Evolutionary conservation across 2,329 filamentous ascomycete species (phyloP).

Genomic region (Pestalotiopsis sp.): DNA sequence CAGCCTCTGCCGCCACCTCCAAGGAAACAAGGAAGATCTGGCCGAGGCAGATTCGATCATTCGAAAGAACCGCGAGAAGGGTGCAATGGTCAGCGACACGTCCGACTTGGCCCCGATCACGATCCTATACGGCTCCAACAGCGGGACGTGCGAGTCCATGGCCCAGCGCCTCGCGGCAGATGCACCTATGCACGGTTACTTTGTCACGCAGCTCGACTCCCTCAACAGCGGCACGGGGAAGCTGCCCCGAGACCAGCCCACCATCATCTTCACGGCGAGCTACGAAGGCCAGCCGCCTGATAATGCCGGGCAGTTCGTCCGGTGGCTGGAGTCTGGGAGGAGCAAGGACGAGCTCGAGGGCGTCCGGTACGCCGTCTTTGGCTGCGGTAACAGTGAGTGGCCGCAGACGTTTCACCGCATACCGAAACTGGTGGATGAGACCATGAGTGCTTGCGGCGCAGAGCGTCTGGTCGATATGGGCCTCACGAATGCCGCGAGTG

Average conservation of each 20-base stretch:
- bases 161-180: slow-evolving; percentile 64
- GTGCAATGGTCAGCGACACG: not conserved
- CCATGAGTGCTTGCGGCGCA: slow-evolving; percentile 49
- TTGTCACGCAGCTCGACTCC: slow-evolving; percentile 46
- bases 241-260: slow-evolving; percentile 61
- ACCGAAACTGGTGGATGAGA: slow-evolving; percentile 53
- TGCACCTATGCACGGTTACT: slow-evolving; percentile 62
- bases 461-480: slow-evolving; percentile 48
- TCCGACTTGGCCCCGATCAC: slow-evolving; percentile 40
- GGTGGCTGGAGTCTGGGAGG: slow-evolving; percentile 61
- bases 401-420: slow-evolving; percentile 57
- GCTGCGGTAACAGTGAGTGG: slow-evolving; percentile 60
- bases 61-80: slow-evolving; percentile 35
- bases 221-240: slow-evolving; percentile 65
- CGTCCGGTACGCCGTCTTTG: slow-evolving; percentile 70
- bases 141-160: slow-evolving; percentile 73
- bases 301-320: slow-evolving; percentile 69
- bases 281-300: slow-evolving; percentile 78
- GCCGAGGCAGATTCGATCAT: slow-evolving; percentile 2
- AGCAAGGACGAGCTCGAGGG: slow-evolving; percentile 52
- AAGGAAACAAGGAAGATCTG: slow-evolving; percentile 16
- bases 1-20: not conserved
- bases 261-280: slow-evolving; percentile 68
- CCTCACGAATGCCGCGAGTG: slow-evolving; percentile 53
- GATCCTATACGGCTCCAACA: slow-evolving; percentile 76